A percentile compares a stretch with the other conserved stretches of the same genome.
phyloP scores from a whole-genome alignment of 306 rosid species.

The Vigna unguiculata region DNA sequence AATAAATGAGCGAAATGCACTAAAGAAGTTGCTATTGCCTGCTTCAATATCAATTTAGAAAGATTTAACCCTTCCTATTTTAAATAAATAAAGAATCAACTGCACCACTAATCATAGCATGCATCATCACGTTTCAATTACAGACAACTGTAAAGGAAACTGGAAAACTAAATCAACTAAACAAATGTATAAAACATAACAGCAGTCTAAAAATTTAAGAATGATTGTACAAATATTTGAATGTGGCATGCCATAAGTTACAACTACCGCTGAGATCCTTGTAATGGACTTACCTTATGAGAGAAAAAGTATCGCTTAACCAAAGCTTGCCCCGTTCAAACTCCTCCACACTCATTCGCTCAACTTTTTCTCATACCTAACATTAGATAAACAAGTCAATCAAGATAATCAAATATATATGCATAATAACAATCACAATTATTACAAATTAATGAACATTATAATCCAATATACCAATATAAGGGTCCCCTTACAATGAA shows the following conservation, averaged over 20 bases:
- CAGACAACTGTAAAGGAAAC: constrained; percentile 4
- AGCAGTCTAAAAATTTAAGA: constrained; percentile 10
- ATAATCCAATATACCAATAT: constrained; percentile 37
- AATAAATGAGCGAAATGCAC: constrained; percentile 29
- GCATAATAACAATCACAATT: constrained; percentile 28
- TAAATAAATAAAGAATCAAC: not conserved
- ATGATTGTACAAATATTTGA: not conserved
- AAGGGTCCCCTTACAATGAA: not conserved
- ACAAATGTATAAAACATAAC: constrained; percentile 4
- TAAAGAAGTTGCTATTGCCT: constrained; percentile 2
- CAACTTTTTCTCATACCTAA: constrained; percentile 70
- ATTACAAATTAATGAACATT: constrained; percentile 22
- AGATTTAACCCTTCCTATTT: not conserved
- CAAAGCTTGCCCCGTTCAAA: constrained; percentile 81
- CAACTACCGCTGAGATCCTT: constrained; percentile 29
- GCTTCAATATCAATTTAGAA: constrained; percentile 4
- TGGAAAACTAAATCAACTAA: constrained; percentile 11
- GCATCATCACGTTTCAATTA: constrained; percentile 27
- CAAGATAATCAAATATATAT: constrained; percentile 31
- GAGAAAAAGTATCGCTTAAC: constrained; percentile 78
- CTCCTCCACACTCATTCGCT: constrained; percentile 76
- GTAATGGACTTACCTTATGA: constrained; percentile 68
- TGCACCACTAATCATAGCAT: not conserved
- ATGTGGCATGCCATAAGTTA: constrained; percentile 13
- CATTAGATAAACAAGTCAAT: constrained; percentile 43